Evolutionary conservation across 2,329 filamentous ascomycete genomes (phyloP).

Genomic region (Didymella pomorum): DNA sequence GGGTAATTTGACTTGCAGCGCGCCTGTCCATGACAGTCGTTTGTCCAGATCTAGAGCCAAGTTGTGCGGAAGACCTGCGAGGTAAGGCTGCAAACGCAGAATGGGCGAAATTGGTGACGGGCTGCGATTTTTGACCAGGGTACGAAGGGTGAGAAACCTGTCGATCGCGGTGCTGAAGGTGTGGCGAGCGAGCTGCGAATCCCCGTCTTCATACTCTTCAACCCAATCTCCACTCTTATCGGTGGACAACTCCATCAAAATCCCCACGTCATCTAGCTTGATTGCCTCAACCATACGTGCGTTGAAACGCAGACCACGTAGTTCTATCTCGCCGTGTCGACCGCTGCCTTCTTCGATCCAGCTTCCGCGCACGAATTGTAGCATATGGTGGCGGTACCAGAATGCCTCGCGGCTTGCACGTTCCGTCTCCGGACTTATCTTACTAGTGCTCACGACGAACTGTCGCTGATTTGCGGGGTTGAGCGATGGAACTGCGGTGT

Average conservation of each 20-base stretch:
- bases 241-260: constrained; percentile 60
- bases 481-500: constrained; percentile 79
- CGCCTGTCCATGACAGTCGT: constrained; percentile 85
- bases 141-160: constrained; percentile 72
- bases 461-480: constrained; percentile 87
- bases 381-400: constrained; percentile 86
- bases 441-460: constrained; percentile 85
- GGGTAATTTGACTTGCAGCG: constrained; percentile 77
- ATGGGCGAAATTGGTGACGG: constrained; percentile 72
- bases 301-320: constrained; percentile 77
- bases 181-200: constrained; percentile 53
- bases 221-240: constrained; percentile 25
- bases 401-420: constrained; percentile 81
- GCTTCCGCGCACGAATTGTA: constrained; percentile 72
- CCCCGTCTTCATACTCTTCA: constrained; percentile 6
- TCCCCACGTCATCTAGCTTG: constrained; percentile 76
- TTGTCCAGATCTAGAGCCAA: constrained; percentile 82
- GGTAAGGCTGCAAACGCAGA: constrained; percentile 77
- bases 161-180: constrained; percentile 63
- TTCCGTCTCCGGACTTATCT: constrained; percentile 81
- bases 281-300: constrained; percentile 83
- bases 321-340: constrained; percentile 73
- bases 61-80: constrained; percentile 75
- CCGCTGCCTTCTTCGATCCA: constrained; percentile 70
- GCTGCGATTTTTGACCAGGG: constrained; percentile 79